Evolutionary conservation across 371 early-diverging fungal species (phyloP).

Genomic region (Nematocida sp.): DNA sequence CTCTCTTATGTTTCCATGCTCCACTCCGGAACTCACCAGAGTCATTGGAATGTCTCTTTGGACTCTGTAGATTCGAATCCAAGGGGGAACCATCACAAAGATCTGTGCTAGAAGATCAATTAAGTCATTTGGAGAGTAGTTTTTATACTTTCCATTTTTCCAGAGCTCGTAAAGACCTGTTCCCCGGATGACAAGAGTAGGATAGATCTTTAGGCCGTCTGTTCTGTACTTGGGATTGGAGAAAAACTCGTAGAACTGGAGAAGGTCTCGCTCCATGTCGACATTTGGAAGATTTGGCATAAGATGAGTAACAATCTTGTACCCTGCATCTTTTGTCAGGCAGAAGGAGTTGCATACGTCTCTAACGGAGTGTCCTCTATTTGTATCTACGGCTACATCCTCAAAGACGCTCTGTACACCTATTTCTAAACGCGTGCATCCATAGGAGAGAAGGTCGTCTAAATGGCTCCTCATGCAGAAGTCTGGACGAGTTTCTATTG

Average conservation of each 20-base stretch:
- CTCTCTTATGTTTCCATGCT: slow-evolving; percentile 95
- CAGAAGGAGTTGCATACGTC: slow-evolving; percentile 93
- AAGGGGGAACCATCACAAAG: slow-evolving; percentile 92
- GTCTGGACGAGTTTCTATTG: slow-evolving; percentile 98
- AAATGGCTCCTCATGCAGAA: slow-evolving; percentile 94
- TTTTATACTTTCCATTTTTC: slow-evolving; percentile 92
- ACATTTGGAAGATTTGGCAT: slow-evolving; percentile 99
- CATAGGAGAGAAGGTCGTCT: slow-evolving; percentile 92
- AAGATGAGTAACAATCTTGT: slow-evolving; percentile 99
- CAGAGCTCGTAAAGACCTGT: slow-evolving; percentile 98
- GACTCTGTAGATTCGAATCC: slow-evolving; percentile 98
- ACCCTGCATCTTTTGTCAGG: slow-evolving; percentile 94
- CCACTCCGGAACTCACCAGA: slow-evolving; percentile 95
- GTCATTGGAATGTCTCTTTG: slow-evolving; percentile 99
- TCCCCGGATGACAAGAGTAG: slow-evolving; percentile 96
- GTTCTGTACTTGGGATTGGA: slow-evolving; percentile 95
- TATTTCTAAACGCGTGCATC: slow-evolving; percentile 96
- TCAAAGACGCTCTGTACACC: slow-evolving; percentile 99
- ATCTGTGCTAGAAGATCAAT: slow-evolving; percentile 93
- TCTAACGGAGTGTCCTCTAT: slow-evolving; percentile 94
- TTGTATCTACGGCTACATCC: slow-evolving; percentile 98
- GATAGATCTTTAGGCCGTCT: slow-evolving; percentile 97
- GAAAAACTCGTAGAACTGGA: slow-evolving; percentile 95
- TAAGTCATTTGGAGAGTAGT: slow-evolving; percentile 92
- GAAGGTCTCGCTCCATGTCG: slow-evolving; percentile 95